Base-by-base conservation (phyloP, 1,284 basidiomycete species). In the Ustilago tritici region DNA sequence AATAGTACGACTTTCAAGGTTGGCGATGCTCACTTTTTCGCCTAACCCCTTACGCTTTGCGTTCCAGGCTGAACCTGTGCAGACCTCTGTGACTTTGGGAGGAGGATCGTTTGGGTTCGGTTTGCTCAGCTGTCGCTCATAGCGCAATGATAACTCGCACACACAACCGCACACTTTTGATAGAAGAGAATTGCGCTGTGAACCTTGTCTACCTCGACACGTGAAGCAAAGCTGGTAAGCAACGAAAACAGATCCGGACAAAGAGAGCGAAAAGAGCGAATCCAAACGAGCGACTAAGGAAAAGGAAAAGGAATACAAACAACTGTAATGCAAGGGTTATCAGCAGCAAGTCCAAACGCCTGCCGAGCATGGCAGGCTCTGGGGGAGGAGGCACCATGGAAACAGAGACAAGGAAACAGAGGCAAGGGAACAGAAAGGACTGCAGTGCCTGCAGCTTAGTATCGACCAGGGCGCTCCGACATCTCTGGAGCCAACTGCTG, bases 1-100 rank as follows among this genome's bases (percentile, higher is more conserved):
- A 80, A 81, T 65, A 80, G 76, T 36, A 81, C 82, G 9, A 73
- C 70, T 32, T 80, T 76, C 49, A 69, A 70, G 38, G 67, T 80
- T 6, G 70, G 76, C 15, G 71, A 79, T 32, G 80, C 78, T 2
- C 70, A 71, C 19, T 77, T 84, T 47, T 76, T 72, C 38, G 82
- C 82, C 43, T 46, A 46, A 11, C 4, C 11, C 11, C 43, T 36
- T 12, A 6, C 4, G 36, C 36, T 38, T 11, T 83, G 68, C 40
- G 15, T 17, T 40, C 7, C 31, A 10, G 6, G 43, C 10, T 7
- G 15, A 46, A 40, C 36, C n/a, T 15, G 12, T 47, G 3, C 11
- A 47, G 19, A 11, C 23, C 2, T 28, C 2, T 28, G 23, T 3
- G 23, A 28, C 23, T 28, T 28, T 2, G 6, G 3, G 40, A 15